Conservation (phyloP, 495 filamentous ascomycete genomes). For the Saxophila tyrrhenica region DNA sequence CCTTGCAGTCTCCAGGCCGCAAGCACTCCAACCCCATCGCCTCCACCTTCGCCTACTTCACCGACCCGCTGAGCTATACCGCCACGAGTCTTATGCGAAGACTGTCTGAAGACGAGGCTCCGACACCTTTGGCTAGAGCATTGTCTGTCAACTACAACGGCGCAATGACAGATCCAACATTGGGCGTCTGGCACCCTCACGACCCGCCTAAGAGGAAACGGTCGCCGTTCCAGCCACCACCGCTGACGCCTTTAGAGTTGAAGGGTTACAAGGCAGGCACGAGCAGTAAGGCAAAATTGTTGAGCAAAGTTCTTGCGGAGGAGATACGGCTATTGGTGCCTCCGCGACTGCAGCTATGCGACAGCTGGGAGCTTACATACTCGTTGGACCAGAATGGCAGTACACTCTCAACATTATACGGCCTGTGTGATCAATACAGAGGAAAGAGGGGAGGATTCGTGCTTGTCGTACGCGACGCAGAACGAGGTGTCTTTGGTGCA, state of each 20-base stretch:
- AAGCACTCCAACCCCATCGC: constrained; percentile 9
- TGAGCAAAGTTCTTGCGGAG: constrained; percentile 69
- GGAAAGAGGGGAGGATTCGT: constrained; percentile 74
- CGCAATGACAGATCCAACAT: constrained; percentile 17
- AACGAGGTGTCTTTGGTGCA: constrained; percentile 75
- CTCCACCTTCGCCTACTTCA: constrained; percentile 26
- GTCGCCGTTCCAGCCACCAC: constrained; percentile 38
- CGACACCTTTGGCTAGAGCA: constrained; percentile 13
- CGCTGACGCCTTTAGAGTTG: constrained; percentile 30
- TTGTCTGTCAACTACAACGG: constrained; percentile 18
- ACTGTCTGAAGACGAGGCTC: constrained; percentile 25
- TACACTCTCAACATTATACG: constrained; percentile 76
- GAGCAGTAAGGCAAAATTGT: constrained; percentile 31
- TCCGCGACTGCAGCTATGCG: constrained; percentile 69
- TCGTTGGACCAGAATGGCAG: constrained; percentile 89
- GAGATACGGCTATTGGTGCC: constrained; percentile 88
- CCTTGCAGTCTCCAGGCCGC: constrained; percentile 4
- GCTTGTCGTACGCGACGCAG: constrained; percentile 66
- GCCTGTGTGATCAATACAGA: constrained; percentile 52
- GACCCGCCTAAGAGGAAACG: constrained; percentile 24
- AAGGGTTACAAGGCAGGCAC: constrained; percentile 27
- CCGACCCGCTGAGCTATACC: constrained; percentile 29
- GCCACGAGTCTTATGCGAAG: constrained; percentile 28
- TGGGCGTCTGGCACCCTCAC: constrained; percentile 27
- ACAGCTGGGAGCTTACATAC: constrained; percentile 78